These are phyloP conservation scores for Suillus cothurnatus DNA, from an alignment of 768 basidiomycete species.

Conservation along the genomic window DNA sequence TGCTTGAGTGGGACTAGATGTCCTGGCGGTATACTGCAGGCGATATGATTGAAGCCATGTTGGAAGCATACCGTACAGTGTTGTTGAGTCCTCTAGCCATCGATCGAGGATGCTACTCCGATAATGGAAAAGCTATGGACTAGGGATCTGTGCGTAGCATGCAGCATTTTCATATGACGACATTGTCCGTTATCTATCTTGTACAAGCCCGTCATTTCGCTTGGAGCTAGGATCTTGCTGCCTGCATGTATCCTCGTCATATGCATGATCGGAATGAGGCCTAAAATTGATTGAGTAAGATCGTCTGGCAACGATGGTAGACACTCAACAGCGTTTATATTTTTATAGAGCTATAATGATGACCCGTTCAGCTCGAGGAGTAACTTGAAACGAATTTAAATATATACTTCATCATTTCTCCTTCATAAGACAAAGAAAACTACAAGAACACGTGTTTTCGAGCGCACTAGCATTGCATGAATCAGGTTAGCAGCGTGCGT, in stretches of 20 bases:
- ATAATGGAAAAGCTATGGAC: not conserved
- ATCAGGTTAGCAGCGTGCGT: not conserved
- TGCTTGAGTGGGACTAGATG: not conserved
- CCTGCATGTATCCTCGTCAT: not conserved
- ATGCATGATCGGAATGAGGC: constrained; percentile 1
- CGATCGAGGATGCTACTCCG: not conserved
- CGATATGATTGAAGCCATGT: not conserved
- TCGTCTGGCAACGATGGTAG: not conserved
- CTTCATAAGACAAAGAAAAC: not conserved
- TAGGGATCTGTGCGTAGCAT: no score
- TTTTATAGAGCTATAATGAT: not conserved
- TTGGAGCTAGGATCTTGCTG: not conserved
- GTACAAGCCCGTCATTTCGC: not conserved
- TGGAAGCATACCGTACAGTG: not conserved
- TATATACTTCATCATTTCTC: not conserved
- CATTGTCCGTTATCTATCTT: not conserved
- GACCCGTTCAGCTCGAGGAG: not conserved
- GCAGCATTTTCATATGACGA: not conserved
- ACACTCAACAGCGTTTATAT: not conserved
- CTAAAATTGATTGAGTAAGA: not conserved
- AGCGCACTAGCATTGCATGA: not conserved
- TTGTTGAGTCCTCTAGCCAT: not conserved
- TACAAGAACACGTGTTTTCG: not conserved
- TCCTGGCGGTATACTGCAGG: not conserved
- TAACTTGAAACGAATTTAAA: not conserved